Evolutionary conservation across 306 rosid genomes (phyloP), one percentile per base, ranked within the genome.

Genomic region (Lathyrus tuberosus): DNA sequence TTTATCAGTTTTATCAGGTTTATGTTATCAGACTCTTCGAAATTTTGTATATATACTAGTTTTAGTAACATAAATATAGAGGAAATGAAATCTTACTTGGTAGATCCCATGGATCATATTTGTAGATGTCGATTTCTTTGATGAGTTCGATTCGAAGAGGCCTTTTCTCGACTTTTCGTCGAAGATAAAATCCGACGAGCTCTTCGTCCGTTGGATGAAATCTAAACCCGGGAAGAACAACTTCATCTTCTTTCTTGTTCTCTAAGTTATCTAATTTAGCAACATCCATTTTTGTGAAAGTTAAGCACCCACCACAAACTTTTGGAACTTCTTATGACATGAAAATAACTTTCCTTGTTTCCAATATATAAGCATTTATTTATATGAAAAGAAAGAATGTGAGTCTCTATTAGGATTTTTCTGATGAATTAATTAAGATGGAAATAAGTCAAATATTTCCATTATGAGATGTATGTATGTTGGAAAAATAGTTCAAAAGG

Each of bases 51-150:
- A n/a, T n/a, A n/a, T n/a, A n/a, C n/a, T 1, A 24, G 53, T 47
- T 47, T 15, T 16, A 47, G 8, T 6, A 47, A 47, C 54, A 48
- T 51, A 52, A 16, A 6, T 54, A 56, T 26, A 56, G 31, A 41
- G 30, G 64, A 62, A 67, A 56, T 16, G 0, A 62, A 13, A 54
- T 60, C 86, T 68, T 90, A 93, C 98, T 88, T 82, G 98, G 97
- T 80, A 93, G 91, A 84, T 93, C 98, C 98, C 98, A 93, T 4
- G 98, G 98, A 84, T 93, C 96, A 22, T 90, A 88, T 77, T 88
- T 90, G 84, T 93, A 93, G 73, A 93, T 90, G 46, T 93, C 96
- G 76, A 90, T 75, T 78, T 93, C 94, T 76, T 88, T 90, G 91
- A 93, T 93, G 71, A 93, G 77, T 59, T 91, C 96, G 26, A 88